phyloP scores from a whole-genome alignment of 805 yeast genomes.

The Candida endomychidarum region DNA sequence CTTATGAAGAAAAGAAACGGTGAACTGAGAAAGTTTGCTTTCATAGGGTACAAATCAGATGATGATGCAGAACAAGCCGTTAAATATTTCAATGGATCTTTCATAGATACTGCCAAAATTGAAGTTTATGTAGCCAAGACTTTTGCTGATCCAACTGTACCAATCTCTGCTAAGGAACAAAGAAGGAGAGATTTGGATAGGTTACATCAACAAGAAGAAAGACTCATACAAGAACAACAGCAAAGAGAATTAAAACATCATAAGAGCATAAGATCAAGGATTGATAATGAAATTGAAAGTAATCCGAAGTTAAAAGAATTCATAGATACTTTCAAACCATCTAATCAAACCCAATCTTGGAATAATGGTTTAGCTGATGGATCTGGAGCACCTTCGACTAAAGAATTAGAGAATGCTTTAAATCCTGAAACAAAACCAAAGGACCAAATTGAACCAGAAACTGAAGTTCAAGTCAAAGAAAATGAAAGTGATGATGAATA shows the following conservation, averaged over 20 bases:
- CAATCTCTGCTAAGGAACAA: slow-evolving; percentile 52
- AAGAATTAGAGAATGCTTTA: slow-evolving; percentile 45
- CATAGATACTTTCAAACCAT: slow-evolving; percentile 79
- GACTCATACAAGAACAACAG: slow-evolving; percentile 38
- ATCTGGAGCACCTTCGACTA: slow-evolving; percentile 45
- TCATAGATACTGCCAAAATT: slow-evolving; percentile 77
- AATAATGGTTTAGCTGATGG: slow-evolving; percentile 58
- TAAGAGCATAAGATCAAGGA: slow-evolving; percentile 29
- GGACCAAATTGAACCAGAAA: slow-evolving; percentile 3
- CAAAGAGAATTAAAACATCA: slow-evolving; percentile 41
- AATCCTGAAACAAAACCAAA: slow-evolving; percentile 6
- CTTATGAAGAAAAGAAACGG: slow-evolving; percentile 80
- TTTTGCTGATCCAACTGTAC: slow-evolving; percentile 80
- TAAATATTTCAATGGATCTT: slow-evolving; percentile 70
- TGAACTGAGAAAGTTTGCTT: slow-evolving; percentile 88
- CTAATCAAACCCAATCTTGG: slow-evolving; percentile 72
- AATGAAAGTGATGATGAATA: slow-evolving; percentile 54
- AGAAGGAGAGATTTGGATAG: slow-evolving; percentile 47
- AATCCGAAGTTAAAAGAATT: slow-evolving; percentile 76
- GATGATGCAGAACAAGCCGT: slow-evolving; percentile 80
- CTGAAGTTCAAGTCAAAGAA: slow-evolving; percentile 32
- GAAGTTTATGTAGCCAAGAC: slow-evolving; percentile 82
- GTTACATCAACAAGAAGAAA: slow-evolving; percentile 41
- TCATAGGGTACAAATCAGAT: slow-evolving; percentile 76
- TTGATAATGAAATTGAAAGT: slow-evolving; percentile 61